Base-by-base conservation (phyloP, 2,329 filamentous ascomycete genomes). In the Aspergillus pseudoterreus region DNA sequence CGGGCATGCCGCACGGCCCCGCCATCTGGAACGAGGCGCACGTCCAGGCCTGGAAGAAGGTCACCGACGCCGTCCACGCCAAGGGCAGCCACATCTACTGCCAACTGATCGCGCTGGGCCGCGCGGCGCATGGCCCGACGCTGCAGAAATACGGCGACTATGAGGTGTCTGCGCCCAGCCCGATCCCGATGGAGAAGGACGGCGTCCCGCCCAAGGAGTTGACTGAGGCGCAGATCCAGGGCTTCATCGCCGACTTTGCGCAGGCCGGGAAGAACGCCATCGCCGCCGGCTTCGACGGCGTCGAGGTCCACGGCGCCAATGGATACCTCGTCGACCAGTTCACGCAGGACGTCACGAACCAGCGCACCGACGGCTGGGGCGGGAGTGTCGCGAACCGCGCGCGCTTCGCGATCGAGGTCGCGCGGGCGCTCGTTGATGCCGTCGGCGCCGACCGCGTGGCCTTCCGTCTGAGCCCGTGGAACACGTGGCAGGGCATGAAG, bases 31-130 rank as follows among this genome's bases (percentile, higher is more conserved):
- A 64, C 10, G 66, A 75, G 0, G 74, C 71, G 8, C 82, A 86
- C 53, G 69, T 84, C 17, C 70, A 69, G 0, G 78, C 72, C 0
- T 88, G 84, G 85, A 81, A 76, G 56, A 66, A 73, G 1, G 71
- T 87, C 42, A 82, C 79, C 3, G 76, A 82, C n/a, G 80, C 78
- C 1, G 82, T 88, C 0, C 85, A 88, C 59, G 71, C 71, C 21
- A 83, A 82, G 53, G 80, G 79, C 1, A 78, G 75, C 15, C 82
- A 74, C 60, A 82, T 86, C 21, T 85, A 75, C 66, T 70, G 76
- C 3, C 85, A 88, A 60, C 70, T 88, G 0, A 85, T 81, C 72
- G 78, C 77, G 0, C 70, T 81, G 14, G 84, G 85, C 1, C 77
- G 85, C 9, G 75, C 77, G 3, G 79, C 80, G 0, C 64, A 74